Base-by-base conservation (phyloP, 768 basidiomycete genomes). In the Boletus pseudopeckii region DNA sequence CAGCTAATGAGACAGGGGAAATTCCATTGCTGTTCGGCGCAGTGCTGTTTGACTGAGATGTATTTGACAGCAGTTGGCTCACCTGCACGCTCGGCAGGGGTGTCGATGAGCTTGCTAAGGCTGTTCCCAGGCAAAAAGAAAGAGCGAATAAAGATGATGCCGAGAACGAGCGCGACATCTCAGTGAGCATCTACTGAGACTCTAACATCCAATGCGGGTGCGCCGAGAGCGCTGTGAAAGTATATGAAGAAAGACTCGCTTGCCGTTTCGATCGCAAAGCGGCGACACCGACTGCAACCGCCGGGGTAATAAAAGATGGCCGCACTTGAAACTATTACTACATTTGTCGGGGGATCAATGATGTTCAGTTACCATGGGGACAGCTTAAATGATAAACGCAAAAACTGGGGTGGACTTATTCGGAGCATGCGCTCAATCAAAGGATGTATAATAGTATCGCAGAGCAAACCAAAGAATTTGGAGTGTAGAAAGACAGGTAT, bases 1-100 rank as follows among this genome's bases (percentile, higher is more conserved):
- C 71, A 8, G 82, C 74, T 40, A 80, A 60, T 7, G 77, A 65
- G 45, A 85, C 68, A 2, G 71, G 56, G 15, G 74, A 72, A 53
- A 83, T 73, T 17, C 80, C 80, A 47, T 70, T 52, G 40, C 10
- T 59, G 50, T 74, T 75, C 49, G 67, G 55, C 20, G 64, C 64
- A 37, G 59, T 51, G 34, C 26, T 44, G 50, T 49, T 58, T 45
- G 58, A 47, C 50, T 58, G 56, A 18, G 53, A 54, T n/a, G 36
- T 11, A 11, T 55, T 53, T 26, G 65, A 61, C 39, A 38, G 44
- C 7, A 44, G 46, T 18, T 57, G 56, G 33, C 51, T 33, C 15
- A 38, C 14, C 46, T 48, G 64, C 54, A 66, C n/a, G 32, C 48
- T 43, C 3, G 66, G 59, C 5, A 55, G 15, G 20, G 42, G 20